These are phyloP conservation scores for Filobasidium wieringae DNA, from an alignment of 768 basidiomycete genomes.

Conservation along the genomic window DNA sequence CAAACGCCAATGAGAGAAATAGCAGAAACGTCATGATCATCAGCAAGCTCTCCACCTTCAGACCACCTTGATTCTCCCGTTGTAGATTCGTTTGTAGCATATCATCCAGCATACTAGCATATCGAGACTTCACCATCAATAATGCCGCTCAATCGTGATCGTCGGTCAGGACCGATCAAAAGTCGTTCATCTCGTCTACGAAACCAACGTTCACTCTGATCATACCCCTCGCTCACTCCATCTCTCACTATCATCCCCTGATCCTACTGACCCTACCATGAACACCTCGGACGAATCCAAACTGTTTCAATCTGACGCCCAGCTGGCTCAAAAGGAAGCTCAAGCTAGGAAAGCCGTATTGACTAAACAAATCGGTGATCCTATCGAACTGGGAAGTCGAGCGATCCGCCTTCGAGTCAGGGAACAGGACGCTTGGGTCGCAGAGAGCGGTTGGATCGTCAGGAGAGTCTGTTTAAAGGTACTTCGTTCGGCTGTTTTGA, in stretches of 20 bases:
- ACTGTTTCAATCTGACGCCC: constrained; percentile 61
- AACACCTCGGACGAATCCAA: constrained; percentile 44
- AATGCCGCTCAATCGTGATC: too few species aligned
- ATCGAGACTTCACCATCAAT: too few species aligned
- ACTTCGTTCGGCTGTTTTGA: constrained; percentile 13
- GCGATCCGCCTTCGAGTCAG: constrained; percentile 59
- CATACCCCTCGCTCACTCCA: too few species aligned
- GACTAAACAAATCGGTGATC: constrained; percentile 60
- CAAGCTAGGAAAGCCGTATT: constrained; percentile 52
- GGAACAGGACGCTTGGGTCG: constrained; percentile 66
- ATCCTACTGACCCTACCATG: constrained; percentile 42
- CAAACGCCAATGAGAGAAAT: background rate
- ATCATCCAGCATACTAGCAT: too few species aligned
- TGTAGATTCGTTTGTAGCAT: too few species aligned
- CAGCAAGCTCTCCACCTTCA: too few species aligned
- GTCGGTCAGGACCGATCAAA: too few species aligned
- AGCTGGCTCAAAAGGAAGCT: constrained; percentile 54
- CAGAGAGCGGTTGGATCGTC: constrained; percentile 67
- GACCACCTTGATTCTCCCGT: too few species aligned
- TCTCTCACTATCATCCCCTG: too few species aligned
- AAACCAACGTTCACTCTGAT: too few species aligned
- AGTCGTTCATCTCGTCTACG: too few species aligned
- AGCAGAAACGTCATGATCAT: background rate
- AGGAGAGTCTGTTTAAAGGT: constrained; percentile 70
- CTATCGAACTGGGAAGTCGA: constrained; percentile 64